Evolutionary conservation across 192 early-diverging fungal genomes (phyloP).

Genomic region (Pecoramyces ruminantium): DNA sequence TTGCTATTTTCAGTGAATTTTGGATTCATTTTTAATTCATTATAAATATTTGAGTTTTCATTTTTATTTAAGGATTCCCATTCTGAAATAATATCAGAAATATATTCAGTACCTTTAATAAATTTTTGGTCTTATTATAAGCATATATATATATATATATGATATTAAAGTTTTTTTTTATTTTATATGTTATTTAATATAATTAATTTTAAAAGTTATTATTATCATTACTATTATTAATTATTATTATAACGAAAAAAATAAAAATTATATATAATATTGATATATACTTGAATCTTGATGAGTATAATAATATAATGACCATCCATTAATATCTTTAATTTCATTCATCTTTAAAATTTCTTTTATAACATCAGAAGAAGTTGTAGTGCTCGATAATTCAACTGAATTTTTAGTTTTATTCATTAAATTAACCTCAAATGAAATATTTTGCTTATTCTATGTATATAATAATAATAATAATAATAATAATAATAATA

Average conservation of each 20-base stretch:
- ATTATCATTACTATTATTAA: no score
- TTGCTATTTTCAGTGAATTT: constrained; percentile 3
- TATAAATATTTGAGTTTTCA: constrained; percentile 5
- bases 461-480: no score
- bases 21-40: not conserved
- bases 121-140: not conserved
- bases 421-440: not conserved
- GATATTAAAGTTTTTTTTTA: no score
- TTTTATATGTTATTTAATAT: no score
- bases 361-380: constrained; percentile 28
- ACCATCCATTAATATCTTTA: constrained; percentile 26
- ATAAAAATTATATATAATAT: no score
- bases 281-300: constrained; percentile 7
- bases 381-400: not conserved
- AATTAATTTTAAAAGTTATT: no score
- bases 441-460: not conserved
- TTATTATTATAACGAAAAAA: no score
- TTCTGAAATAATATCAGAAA: constrained; percentile 19
- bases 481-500: no score
- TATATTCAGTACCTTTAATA: constrained; percentile 29
- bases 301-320: constrained; percentile 18
- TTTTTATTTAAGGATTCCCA: constrained; percentile 14
- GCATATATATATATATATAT: no score
- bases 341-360: constrained; percentile 21
- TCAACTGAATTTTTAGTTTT: not conserved